phyloP scores from a whole-genome alignment of 257 asterid species.

The Asclepias syriaca region DNA sequence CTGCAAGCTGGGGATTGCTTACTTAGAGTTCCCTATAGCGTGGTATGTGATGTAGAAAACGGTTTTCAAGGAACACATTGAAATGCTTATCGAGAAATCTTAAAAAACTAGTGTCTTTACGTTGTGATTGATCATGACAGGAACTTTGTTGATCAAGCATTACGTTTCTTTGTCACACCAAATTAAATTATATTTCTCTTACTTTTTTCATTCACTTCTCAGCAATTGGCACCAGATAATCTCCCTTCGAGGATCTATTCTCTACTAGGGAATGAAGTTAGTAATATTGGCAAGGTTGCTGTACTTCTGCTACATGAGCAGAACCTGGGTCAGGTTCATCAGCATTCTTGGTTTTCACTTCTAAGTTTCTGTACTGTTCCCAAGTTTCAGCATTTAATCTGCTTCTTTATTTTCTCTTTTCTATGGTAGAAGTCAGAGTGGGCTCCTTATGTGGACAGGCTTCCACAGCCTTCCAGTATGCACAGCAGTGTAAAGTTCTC shows the following conservation, averaged over 20 bases:
- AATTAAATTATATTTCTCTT: not conserved
- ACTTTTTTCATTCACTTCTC: conserved; percentile 14
- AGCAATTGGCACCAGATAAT: conserved; percentile 69
- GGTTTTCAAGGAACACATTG: not conserved
- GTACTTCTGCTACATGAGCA: conserved; percentile 58
- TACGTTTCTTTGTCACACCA: not conserved
- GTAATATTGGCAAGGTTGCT: conserved; percentile 69
- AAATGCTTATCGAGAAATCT: not conserved
- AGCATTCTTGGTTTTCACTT: not conserved
- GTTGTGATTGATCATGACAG: not conserved
- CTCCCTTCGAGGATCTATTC: conserved; percentile 47
- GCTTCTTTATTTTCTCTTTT: not conserved
- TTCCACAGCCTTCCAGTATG: conserved; percentile 51
- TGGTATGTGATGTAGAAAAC: conserved; percentile 21
- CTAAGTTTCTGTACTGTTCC: not conserved
- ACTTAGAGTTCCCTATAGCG: conserved; percentile 58
- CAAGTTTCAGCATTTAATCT: not conserved
- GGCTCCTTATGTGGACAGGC: conserved; percentile 63
- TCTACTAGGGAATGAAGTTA: conserved; percentile 46
- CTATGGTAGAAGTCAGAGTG: conserved; percentile 47
- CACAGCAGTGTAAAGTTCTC: conserved; percentile 47
- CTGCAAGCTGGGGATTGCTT: conserved; percentile 59
- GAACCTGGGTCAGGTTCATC: conserved; percentile 44
- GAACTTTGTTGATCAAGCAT: not conserved
- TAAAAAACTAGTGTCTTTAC: not conserved